Evolutionary conservation across 2,329 filamentous ascomycete species (phyloP).

Genomic region (Xylariaceae sp.): DNA sequence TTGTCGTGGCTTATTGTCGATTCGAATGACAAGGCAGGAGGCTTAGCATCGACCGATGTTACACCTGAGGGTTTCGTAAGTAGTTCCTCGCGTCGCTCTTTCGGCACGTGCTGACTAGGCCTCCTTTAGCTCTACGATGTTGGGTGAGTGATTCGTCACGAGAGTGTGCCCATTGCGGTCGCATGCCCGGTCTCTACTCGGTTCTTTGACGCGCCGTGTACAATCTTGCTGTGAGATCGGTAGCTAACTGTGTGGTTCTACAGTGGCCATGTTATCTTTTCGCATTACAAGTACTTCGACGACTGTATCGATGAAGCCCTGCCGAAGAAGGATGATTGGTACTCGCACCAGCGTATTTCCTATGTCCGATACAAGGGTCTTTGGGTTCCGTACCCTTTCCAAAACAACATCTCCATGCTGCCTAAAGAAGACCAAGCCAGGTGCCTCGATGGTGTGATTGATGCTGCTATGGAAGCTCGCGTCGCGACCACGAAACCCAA

Average conservation of each 20-base stretch:
- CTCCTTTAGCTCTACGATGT: constrained; percentile 84
- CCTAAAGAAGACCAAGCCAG: constrained; percentile 95
- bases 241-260: constrained; percentile 7
- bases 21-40: constrained; percentile 84
- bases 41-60: constrained; percentile 90
- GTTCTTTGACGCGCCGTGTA: not conserved
- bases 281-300: constrained; percentile 99
- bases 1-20: constrained; percentile 97
- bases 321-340: constrained; percentile 93
- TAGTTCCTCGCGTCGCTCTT: constrained; percentile 33
- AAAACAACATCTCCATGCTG: constrained; percentile 99
- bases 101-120: constrained; percentile 24
- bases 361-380: constrained; percentile 95
- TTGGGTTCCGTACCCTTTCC: constrained; percentile 99
- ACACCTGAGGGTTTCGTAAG: constrained; percentile 96
- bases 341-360: constrained; percentile 94
- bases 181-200: not conserved
- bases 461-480: constrained; percentile 82
- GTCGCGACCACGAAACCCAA: constrained; percentile 88
- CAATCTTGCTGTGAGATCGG: not conserved
- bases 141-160: constrained; percentile 34
- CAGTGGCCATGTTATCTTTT: constrained; percentile 94
- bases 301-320: constrained; percentile 97
- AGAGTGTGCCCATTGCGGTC: not conserved
- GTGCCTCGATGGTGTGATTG: constrained; percentile 93